Evolutionary conservation across 2,329 filamentous ascomycete genomes (phyloP).

Genomic region (Fusarium transvaalense): DNA sequence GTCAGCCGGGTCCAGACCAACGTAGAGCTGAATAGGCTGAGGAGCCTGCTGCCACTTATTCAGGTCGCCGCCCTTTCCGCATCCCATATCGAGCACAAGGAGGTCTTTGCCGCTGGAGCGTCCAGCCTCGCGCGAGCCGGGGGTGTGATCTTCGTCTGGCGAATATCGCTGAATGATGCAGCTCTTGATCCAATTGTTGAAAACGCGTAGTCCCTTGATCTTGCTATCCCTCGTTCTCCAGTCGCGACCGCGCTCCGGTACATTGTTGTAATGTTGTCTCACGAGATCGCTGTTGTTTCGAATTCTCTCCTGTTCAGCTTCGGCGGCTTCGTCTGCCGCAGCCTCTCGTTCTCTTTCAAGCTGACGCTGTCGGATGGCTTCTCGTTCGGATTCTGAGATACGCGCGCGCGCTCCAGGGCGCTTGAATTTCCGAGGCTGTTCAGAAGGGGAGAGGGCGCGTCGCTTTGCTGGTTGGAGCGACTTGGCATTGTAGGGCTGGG

Average conservation of each 20-base stretch:
- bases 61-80: slow-evolving; percentile 95
- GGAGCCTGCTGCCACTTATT: slow-evolving; percentile 96
- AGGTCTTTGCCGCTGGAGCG: slow-evolving; percentile 70
- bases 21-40: slow-evolving; percentile 91
- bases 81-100: slow-evolving; percentile 92
- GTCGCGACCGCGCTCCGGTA: slow-evolving; percentile 91
- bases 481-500: slow-evolving; percentile 71
- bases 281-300: slow-evolving; percentile 83
- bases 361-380: slow-evolving; percentile 74
- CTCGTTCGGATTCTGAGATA: slow-evolving; percentile 75
- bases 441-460: slow-evolving; percentile 67
- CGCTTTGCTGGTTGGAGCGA: slow-evolving; percentile 70
- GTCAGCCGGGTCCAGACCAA: slow-evolving; percentile 93
- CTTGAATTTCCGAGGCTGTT: slow-evolving; percentile 74
- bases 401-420: slow-evolving; percentile 75
- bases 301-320: slow-evolving; percentile 56
- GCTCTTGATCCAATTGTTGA: slow-evolving; percentile 99
- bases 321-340: slow-evolving; percentile 53
- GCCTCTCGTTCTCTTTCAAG: slow-evolving; percentile 66
- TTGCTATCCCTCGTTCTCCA: slow-evolving; percentile 95
- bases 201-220: slow-evolving; percentile 92
- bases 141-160: slow-evolving; percentile 78
- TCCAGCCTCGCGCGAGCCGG: slow-evolving; percentile 68
- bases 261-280: slow-evolving; percentile 93
- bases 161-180: slow-evolving; percentile 97